A percentile compares a stretch with the other conserved stretches of the same genome.
Evolutionary conservation across 371 early-diverging fungal genomes (phyloP).

Genomic region (Chytridium lagenaria): DNA sequence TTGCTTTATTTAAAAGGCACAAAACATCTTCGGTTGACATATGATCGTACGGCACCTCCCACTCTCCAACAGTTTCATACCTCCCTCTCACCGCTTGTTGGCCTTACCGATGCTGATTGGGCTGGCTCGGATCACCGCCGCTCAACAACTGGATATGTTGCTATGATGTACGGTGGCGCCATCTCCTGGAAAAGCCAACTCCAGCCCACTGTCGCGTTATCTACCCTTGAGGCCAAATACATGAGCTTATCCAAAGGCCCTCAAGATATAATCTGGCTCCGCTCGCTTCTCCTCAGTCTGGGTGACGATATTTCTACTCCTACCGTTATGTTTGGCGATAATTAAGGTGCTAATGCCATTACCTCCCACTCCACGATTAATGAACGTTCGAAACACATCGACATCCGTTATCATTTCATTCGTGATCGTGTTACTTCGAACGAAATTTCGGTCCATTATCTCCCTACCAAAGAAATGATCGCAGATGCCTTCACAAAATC

Average conservation of each 20-base stretch:
- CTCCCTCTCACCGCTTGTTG: background rate
- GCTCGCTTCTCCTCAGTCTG: slow-evolving; percentile 1
- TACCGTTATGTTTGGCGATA: slow-evolving; percentile 19
- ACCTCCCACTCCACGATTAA: background rate
- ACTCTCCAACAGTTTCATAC: background rate
- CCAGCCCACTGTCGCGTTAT: slow-evolving; percentile 5
- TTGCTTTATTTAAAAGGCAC: too few species aligned
- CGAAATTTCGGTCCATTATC: slow-evolving; percentile 18
- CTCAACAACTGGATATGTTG: background rate
- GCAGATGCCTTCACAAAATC: slow-evolving; percentile 41
- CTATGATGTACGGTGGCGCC: background rate
- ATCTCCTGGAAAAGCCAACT: background rate
- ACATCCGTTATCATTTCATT: slow-evolving; percentile 32
- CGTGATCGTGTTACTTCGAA: slow-evolving; percentile 23
- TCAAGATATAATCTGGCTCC: slow-evolving; percentile 25
- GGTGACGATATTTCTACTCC: background rate
- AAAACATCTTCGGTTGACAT: too few species aligned
- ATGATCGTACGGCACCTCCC: too few species aligned
- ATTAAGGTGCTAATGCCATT: slow-evolving; percentile 22
- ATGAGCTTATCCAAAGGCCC: background rate
- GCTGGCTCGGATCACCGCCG: background rate
- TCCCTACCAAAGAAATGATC: slow-evolving; percentile 9
- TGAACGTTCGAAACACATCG: slow-evolving; percentile 19
- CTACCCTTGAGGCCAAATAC: slow-evolving; percentile 12
- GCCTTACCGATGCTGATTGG: background rate